Conservation (phyloP, 495 filamentous ascomycete genomes). For the Evernia prunastri region DNA sequence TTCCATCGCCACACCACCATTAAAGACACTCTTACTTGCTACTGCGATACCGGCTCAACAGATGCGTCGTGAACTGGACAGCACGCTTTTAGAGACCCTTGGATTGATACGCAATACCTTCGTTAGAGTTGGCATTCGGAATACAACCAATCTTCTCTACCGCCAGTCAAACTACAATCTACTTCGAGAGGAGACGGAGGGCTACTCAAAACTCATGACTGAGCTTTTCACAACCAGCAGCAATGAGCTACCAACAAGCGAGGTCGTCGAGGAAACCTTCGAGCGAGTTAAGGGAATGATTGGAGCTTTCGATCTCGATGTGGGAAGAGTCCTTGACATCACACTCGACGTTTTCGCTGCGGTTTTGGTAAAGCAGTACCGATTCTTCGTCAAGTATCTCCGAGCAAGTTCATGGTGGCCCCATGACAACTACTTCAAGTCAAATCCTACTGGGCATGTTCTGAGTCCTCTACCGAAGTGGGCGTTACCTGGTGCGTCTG, state of each 20-base stretch:
- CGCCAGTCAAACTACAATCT: slow-evolving; percentile 95
- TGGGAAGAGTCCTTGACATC: slow-evolving; percentile 89
- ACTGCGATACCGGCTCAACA: slow-evolving; percentile 62
- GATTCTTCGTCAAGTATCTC: slow-evolving; percentile 89
- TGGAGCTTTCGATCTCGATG: slow-evolving; percentile 87
- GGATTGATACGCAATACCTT: slow-evolving; percentile 81
- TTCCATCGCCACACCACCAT: slow-evolving; percentile 31
- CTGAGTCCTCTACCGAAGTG: slow-evolving; percentile 64
- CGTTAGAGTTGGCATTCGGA: slow-evolving; percentile 71
- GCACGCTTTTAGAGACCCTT: slow-evolving; percentile 61
- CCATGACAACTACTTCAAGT: slow-evolving; percentile 39
- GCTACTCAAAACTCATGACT: slow-evolving; percentile 81
- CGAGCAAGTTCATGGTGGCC: slow-evolving; percentile 97
- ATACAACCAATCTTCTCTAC: slow-evolving; percentile 87
- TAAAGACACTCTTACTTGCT: slow-evolving; percentile 55
- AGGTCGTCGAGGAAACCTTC: slow-evolving; percentile 61
- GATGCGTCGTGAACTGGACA: slow-evolving; percentile 81
- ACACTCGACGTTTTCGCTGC: slow-evolving; percentile 83
- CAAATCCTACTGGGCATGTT: slow-evolving; percentile 23
- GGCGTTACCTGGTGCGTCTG: slow-evolving; percentile 65
- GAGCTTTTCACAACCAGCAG: slow-evolving; percentile 78
- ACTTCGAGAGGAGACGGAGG: slow-evolving; percentile 90
- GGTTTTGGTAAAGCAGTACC: slow-evolving; percentile 73
- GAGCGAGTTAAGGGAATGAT: slow-evolving; percentile 85
- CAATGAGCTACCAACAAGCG: slow-evolving; percentile 53